Base-by-base conservation (phyloP, 768 basidiomycete genomes). In the Boletus rubropictus region DNA sequence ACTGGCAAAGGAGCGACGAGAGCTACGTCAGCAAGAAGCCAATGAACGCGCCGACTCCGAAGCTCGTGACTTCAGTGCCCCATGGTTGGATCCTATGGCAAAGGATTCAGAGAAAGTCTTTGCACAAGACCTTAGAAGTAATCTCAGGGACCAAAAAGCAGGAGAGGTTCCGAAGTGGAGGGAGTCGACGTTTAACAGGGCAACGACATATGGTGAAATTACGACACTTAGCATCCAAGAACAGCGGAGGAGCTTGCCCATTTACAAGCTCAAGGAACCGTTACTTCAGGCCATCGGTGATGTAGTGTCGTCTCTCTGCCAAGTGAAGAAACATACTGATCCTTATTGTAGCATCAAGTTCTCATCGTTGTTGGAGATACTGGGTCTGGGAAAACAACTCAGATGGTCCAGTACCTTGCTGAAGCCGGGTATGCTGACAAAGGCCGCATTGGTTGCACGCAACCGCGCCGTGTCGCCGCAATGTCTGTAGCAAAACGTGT, bases 401-500 rank as follows among this genome's bases (percentile, higher is more conserved):
- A 99, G 63, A 98, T 99, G 93, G 88, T 89, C 0, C 96, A 98
- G 67, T 99, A 97, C 57, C 79, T 99, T 35, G 95, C 95, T 10
- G 96, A 99, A 67, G 78, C 86, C 38, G 96, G 96, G 0, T 94
- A 83, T 55, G 88, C 93, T 0, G 95, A 98, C 59, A 80, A 69
- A 54, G 89, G 90, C 40, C 83, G 84, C 48, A 91, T 99, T 55
- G 96, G 95, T 11, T 98, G 96, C 61, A 99, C 96, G 0, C 96
- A 99, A 65, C 96, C 96, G 21, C 87, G 96, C 72, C 95, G 96
- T 77, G 96, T 98, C 25, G 96, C 96, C 28, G 96, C 96, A 8
- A 96, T 97, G 84, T 97, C 95, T 11, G 96, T 99, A 8, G 95
- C 96, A 14, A 98, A 98, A 64, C 93, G 96, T 71, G 96, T 99